A percentile compares a stretch with the other conserved stretches of the same genome.
Evolutionary conservation across 352 stramenopile genomes (phyloP).

Genomic region (Globisporangium cederbergense): DNA sequence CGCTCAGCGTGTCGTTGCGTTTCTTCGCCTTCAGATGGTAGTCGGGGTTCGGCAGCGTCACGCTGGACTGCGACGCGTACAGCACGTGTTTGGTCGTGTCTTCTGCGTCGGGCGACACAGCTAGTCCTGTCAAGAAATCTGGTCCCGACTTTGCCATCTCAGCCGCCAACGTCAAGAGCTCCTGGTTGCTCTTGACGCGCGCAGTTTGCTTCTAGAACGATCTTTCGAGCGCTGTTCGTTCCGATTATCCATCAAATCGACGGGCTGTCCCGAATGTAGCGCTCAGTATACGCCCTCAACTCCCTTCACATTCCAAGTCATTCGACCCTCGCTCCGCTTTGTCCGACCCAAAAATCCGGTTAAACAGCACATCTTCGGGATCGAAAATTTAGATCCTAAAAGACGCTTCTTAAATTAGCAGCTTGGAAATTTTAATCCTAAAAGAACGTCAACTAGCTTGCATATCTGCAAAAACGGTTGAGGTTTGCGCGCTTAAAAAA

Average conservation of each 20-base stretch:
- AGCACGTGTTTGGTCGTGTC: slow-evolving; percentile 79
- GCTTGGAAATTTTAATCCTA: too few species aligned
- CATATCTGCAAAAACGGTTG: too few species aligned
- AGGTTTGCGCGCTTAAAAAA: too few species aligned
- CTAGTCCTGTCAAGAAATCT: slow-evolving; percentile 78
- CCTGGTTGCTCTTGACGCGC: slow-evolving; percentile 23
- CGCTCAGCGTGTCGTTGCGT: slow-evolving; percentile 65
- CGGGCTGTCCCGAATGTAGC: neutral
- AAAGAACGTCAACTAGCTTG: too few species aligned
- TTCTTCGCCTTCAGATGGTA: slow-evolving; percentile 91
- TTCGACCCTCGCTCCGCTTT: neutral
- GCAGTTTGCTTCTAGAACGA: slow-evolving; percentile 10
- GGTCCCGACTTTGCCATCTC: slow-evolving; percentile 51
- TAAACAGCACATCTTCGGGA: neutral
- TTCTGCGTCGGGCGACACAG: slow-evolving; percentile 74
- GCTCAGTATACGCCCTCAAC: too few species aligned
- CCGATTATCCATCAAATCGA: slow-evolving; percentile 1
- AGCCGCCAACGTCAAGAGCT: slow-evolving; percentile 53
- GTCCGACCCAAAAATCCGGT: neutral
- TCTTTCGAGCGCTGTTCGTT: slow-evolving; percentile 1
- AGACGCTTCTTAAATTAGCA: too few species aligned
- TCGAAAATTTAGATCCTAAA: too few species aligned
- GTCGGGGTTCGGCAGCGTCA: slow-evolving; percentile 87
- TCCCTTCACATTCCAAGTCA: too few species aligned
- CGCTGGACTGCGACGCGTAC: slow-evolving; percentile 78